Evolutionary conservation across 2,329 filamentous ascomycete species (phyloP).

Genomic region (Colletotrichum musae): DNA sequence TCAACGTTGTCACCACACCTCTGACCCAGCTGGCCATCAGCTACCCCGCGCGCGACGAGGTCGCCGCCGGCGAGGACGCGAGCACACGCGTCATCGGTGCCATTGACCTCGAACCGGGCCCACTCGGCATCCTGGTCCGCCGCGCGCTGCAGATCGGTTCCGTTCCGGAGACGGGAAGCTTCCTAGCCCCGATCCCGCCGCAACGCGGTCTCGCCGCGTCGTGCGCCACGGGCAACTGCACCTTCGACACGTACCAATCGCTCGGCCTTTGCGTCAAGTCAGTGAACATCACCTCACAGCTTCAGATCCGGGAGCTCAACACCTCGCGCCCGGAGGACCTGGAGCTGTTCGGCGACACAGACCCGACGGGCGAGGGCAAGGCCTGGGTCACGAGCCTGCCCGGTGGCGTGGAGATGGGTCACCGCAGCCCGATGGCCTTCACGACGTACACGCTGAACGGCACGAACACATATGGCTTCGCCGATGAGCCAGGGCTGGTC

Average conservation of each 20-base stretch:
- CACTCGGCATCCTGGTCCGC: no score
- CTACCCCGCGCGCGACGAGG: conserved; percentile 11
- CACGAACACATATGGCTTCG: background rate
- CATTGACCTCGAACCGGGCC: no score
- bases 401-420: background rate
- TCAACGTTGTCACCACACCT: conserved; percentile 25
- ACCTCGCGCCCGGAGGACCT: no score
- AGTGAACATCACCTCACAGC: conserved; percentile 5
- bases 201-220: no score
- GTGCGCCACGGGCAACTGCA: conserved; percentile 24
- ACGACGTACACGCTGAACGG: background rate
- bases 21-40: conserved; percentile 34
- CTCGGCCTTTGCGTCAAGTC: conserved; percentile 18
- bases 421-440: background rate
- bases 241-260: conserved; percentile 13
- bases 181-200: background rate
- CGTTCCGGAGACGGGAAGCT: background rate
- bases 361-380: no score
- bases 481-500: background rate
- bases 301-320: background rate
- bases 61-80: background rate
- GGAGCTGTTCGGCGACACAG: no score
- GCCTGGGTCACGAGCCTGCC: background rate
- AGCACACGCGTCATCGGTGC: background rate
- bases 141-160: no score